These are phyloP conservation scores for Talaromyces pinophilus DNA, from an alignment of 2,329 filamentous ascomycete species.

Conservation along the genomic window DNA sequence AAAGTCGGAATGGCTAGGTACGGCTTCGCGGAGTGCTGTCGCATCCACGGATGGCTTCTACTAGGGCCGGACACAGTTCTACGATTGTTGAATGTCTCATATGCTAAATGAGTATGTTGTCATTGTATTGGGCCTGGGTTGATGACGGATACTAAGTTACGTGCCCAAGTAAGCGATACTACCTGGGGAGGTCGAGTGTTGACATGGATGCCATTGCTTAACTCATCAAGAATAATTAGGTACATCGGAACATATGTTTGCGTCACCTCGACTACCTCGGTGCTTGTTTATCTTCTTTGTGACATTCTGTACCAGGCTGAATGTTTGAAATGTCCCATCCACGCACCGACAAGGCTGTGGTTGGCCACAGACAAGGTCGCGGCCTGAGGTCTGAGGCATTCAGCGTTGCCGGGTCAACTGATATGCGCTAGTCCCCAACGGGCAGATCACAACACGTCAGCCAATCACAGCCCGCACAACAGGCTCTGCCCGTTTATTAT, in stretches of 20 bases:
- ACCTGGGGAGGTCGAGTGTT: neutral
- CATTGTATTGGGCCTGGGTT: neutral
- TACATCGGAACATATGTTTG: conserved; percentile 5
- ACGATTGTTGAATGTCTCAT: neutral
- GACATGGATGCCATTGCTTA: neutral
- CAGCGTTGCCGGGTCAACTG: conserved; percentile 45
- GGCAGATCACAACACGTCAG: conserved; percentile 45
- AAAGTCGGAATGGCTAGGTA: neutral
- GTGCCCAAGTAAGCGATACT: neutral
- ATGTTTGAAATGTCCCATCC: neutral
- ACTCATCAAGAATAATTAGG: conserved; percentile 6
- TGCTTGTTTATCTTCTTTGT: neutral
- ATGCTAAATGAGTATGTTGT: neutral
- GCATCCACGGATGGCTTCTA: neutral
- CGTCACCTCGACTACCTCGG: neutral
- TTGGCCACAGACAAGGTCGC: neutral
- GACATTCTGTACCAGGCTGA: neutral
- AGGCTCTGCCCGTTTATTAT: conserved; percentile 22
- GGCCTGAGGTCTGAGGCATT: conserved; percentile 31
- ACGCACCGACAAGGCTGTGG: neutral
- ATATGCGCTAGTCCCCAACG: conserved; percentile 34
- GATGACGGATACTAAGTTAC: neutral
- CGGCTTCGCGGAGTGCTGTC: neutral
- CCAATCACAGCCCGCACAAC: conserved; percentile 37
- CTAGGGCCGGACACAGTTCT: neutral